Conservation (phyloP, 805 yeast species). For the Saturnispora sekii region DNA sequence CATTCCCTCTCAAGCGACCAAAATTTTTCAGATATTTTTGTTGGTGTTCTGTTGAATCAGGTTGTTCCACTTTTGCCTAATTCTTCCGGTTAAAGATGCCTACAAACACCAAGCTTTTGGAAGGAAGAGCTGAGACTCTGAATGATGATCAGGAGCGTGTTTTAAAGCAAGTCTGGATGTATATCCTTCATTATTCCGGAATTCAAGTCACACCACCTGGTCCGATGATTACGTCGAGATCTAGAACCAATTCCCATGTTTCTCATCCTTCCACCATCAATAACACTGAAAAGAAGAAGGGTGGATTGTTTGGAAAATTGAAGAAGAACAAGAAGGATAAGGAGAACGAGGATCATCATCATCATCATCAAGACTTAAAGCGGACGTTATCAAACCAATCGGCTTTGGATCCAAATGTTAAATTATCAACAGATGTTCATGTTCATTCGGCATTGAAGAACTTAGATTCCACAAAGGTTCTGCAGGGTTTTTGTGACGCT, state of each 20-base stretch:
- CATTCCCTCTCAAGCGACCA: too few relatives aligned
- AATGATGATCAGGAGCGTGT: conserved; percentile 50
- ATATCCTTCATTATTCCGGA: conserved; percentile 52
- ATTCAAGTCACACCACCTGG: conserved; percentile 25
- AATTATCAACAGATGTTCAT: conserved; percentile 25
- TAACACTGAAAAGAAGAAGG: conserved; percentile 22
- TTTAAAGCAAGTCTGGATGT: conserved; percentile 65
- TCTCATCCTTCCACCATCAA: not conserved
- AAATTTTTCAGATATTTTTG: too few relatives aligned
- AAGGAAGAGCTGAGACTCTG: conserved; percentile 38
- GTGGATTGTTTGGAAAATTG: conserved; percentile 22
- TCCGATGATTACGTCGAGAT: conserved; percentile 6
- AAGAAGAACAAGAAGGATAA: conserved; percentile 19
- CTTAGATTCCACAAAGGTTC: conserved; percentile 41
- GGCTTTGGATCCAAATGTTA: conserved; percentile 21
- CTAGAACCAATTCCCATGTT: conserved; percentile 4
- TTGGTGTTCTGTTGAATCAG: too few relatives aligned
- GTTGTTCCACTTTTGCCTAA: not conserved
- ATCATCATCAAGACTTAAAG: conserved; percentile 8
- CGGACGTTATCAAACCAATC: conserved; percentile 17
- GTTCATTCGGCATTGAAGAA: conserved; percentile 42
- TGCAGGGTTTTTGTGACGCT: conserved; percentile 47
- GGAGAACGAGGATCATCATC: conserved; percentile 5
- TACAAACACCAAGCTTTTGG: conserved; percentile 4
- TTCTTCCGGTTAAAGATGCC: not conserved